Base-by-base conservation (phyloP, 768 basidiomycete genomes). In the Mycena vitilis region DNA sequence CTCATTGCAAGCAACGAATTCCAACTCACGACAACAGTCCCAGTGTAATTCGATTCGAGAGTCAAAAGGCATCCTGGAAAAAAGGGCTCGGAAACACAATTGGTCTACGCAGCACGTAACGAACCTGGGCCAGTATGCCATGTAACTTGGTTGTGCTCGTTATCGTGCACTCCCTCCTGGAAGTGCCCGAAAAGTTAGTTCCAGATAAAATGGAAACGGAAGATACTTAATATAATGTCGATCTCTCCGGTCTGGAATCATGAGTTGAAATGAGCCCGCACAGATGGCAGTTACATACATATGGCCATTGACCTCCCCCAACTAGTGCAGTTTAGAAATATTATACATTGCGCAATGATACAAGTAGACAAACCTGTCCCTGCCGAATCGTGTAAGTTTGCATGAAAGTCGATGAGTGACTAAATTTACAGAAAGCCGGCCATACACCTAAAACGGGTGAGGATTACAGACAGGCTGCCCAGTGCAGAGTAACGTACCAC, bases 61-160 rank as follows among this genome's bases (percentile, higher is more conserved):
- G 87, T 87, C 52, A 92, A 78, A 22, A 75, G 80, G 75, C 93
- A 94, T 62, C 88, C 92, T 87, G 44, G 0, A 20, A 58, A 11
- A 40, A 16, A 18, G 10, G 40, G 40, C 23, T 68, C 63, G 48
- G 38, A 23, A 18, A 37, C 34, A 7, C 4, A 25, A 60, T 47
- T 36, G 18, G 36, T 67, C 63, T 58, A n/a, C 16, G 38, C 37
- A 18, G 25, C 68, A 63, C 55, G n/a, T 18, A 37, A 74, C 78
- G 38, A 71, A 88, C 90, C 90, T 65, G 88, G 84, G 59, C 81
- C 85, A 30, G 91, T 92, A 75, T 94, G 92, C 87, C 89, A 94
- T 37, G 92, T 90, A 20, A 95, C 90, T 78, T 95, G 93, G 71
- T 95, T 94, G 73, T 94, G 92, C 74, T 90, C 82, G 68, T 93